These are phyloP conservation scores for Yamagishiella unicocca DNA, from an alignment of 139 green algal species.

Conservation along the genomic window DNA sequence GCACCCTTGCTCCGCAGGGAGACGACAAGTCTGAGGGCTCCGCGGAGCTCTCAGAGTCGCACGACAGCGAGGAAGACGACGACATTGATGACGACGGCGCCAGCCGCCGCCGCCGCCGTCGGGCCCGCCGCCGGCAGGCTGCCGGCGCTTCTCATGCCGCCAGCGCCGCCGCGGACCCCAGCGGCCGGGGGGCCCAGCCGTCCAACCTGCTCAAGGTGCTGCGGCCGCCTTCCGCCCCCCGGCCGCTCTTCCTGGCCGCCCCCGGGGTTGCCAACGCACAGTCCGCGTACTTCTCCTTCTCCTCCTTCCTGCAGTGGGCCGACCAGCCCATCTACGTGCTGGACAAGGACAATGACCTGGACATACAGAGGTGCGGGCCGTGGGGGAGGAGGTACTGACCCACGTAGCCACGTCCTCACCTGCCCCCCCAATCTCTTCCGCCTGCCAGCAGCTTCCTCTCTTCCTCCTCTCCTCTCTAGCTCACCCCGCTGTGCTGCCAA, in stretches of 20 bases:
- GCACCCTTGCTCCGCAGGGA: no score
- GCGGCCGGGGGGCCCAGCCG: slow-evolving; percentile 48
- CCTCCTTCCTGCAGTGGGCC: slow-evolving; percentile 56
- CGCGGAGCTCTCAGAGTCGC: no score
- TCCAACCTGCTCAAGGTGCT: slow-evolving; percentile 84
- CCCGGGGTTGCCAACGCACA: slow-evolving; percentile 93
- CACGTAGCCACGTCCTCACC: no score
- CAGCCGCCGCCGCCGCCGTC: not conserved
- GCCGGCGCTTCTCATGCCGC: not conserved
- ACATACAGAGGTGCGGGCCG: slow-evolving; percentile 58
- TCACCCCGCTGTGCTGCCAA: no score
- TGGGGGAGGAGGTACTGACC: no score
- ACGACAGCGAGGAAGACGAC: not conserved
- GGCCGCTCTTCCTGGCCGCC: slow-evolving; percentile 89
- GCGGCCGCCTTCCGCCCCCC: slow-evolving; percentile 55
- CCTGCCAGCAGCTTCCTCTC: no score
- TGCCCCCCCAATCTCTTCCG: no score
- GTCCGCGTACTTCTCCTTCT: slow-evolving; percentile 82
- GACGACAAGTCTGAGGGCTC: no score
- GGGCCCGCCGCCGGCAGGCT: not conserved
- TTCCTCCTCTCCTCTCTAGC: no score
- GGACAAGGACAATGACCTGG: slow-evolving; percentile 94
- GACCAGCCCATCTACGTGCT: slow-evolving; percentile 92
- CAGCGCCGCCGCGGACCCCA: slow-evolving; percentile 20
- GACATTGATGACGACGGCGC: not conserved